A percentile compares a stretch with the other conserved stretches of the same genome.
Evolutionary conservation across 2,329 filamentous ascomycete genomes (phyloP).

Genomic region (Camptophora hylomeconis): DNA sequence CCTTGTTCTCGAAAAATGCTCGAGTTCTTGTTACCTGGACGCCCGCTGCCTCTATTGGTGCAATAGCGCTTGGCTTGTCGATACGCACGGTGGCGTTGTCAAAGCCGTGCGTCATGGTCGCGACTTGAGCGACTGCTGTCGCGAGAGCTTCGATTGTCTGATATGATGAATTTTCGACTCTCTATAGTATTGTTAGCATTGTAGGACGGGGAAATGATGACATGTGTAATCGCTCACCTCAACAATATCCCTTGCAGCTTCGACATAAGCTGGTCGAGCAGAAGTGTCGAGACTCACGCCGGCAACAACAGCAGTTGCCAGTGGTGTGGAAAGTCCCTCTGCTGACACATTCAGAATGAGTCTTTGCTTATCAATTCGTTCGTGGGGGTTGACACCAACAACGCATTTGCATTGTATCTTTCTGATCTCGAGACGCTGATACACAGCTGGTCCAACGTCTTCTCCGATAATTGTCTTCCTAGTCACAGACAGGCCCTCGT

Average conservation of each 20-base stretch:
- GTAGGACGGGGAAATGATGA: slow-evolving; percentile 2
- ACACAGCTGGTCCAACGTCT: slow-evolving; percentile 7
- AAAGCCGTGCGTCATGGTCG: slow-evolving; percentile 32
- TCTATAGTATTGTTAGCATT: slow-evolving; percentile 18
- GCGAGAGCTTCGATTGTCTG: slow-evolving; percentile 39
- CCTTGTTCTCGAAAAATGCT: slow-evolving; percentile 28
- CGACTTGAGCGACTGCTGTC: slow-evolving; percentile 33
- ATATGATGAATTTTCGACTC: slow-evolving; percentile 35
- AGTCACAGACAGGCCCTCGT: slow-evolving; percentile 28
- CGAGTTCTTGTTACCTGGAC: slow-evolving; percentile 36
- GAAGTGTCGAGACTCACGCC: slow-evolving; percentile 4
- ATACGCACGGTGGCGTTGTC: slow-evolving; percentile 34
- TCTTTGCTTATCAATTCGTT: slow-evolving; percentile 37
- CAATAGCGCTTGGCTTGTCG: slow-evolving; percentile 38
- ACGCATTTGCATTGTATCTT: slow-evolving; percentile 33
- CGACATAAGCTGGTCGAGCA: slow-evolving; percentile 21
- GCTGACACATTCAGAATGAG: slow-evolving; percentile 29
- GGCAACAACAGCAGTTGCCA: slow-evolving; percentile 6
- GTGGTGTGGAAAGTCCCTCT: slow-evolving; percentile 9
- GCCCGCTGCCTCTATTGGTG: slow-evolving; percentile 35
- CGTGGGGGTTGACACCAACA: slow-evolving; percentile 40
- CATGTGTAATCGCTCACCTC: slow-evolving; percentile 20
- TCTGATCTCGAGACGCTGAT: slow-evolving; percentile 27
- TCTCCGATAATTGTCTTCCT: slow-evolving; percentile 16
- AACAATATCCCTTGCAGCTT: slow-evolving; percentile 25